Conservation (phyloP, 169 alveolate species). For the Cryptosporidium muris region DNA sequence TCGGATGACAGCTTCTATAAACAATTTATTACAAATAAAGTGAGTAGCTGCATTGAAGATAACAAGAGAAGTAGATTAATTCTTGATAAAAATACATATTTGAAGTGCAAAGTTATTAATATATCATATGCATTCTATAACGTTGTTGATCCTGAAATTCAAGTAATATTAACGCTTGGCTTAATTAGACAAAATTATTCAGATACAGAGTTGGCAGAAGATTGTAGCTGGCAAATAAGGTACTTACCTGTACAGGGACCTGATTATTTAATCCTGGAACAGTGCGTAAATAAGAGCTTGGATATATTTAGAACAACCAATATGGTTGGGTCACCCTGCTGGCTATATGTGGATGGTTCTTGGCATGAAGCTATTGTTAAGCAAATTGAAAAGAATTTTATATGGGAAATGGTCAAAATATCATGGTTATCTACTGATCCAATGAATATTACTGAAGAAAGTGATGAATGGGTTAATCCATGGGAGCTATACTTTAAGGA, state of each 20-base stretch:
- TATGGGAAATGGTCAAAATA: constrained; percentile 54
- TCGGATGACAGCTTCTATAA: constrained; percentile 51
- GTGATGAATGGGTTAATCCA: constrained; percentile 31
- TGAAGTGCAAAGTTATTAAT: constrained; percentile 56
- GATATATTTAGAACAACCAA: constrained; percentile 13
- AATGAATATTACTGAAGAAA: not conserved
- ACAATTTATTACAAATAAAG: not conserved
- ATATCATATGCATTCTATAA: constrained; percentile 46
- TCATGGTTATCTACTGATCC: not conserved
- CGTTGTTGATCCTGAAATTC: constrained; percentile 6
- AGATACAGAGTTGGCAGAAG: not conserved
- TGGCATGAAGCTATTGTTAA: constrained; percentile 59
- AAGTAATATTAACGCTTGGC: constrained; percentile 17
- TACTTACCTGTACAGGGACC: constrained; percentile 48
- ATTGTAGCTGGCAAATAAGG: constrained; percentile 50
- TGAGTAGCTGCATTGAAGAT: not conserved
- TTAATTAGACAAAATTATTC: not conserved
- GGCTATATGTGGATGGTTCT: constrained; percentile 9
- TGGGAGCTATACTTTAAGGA: constrained; percentile 39
- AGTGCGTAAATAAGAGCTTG: constrained; percentile 37
- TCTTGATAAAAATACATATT: constrained; percentile 16
- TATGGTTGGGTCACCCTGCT: constrained; percentile 20
- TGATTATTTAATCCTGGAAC: constrained; percentile 53
- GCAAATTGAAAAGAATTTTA: constrained; percentile 4
- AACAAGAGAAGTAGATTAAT: constrained; percentile 3